Evolutionary conservation across 2,329 filamentous ascomycete species (phyloP).

Genomic region (Fusarium solani-melongenae): DNA sequence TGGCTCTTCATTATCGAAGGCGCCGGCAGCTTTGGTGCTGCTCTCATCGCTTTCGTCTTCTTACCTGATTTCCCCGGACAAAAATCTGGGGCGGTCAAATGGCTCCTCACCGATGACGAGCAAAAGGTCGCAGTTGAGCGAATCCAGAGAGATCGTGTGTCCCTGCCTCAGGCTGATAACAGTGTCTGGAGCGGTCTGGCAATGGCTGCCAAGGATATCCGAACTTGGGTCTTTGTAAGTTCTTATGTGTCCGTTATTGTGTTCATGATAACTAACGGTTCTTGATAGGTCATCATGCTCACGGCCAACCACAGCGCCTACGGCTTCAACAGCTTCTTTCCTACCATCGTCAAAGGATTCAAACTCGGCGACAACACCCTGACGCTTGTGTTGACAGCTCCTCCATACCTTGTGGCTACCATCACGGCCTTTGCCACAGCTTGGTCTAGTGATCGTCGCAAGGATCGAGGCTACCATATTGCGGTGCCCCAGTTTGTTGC

Average conservation of each 20-base stretch:
- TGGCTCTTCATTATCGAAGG: slow-evolving; percentile 67
- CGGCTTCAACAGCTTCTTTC: slow-evolving; percentile 42
- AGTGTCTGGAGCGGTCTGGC: slow-evolving; percentile 32
- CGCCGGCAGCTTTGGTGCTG: slow-evolving; percentile 44
- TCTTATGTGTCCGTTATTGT: background rate
- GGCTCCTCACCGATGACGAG: slow-evolving; percentile 18
- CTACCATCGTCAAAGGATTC: slow-evolving; percentile 36
- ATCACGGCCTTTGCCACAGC: slow-evolving; percentile 24
- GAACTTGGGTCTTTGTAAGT: slow-evolving; percentile 40
- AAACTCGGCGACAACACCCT: slow-evolving; percentile 28
- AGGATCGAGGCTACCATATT: slow-evolving; percentile 37
- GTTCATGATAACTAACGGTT: slow-evolving; percentile 2
- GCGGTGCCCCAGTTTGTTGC: background rate
- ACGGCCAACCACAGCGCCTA: slow-evolving; percentile 37
- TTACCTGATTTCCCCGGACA: slow-evolving; percentile 33
- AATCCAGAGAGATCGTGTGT: slow-evolving; percentile 37
- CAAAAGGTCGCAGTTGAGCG: slow-evolving; percentile 23
- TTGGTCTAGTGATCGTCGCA: slow-evolving; percentile 32
- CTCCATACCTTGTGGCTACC: slow-evolving; percentile 40
- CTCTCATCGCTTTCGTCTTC: slow-evolving; percentile 23
- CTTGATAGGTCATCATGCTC: slow-evolving; percentile 15
- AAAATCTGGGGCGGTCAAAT: slow-evolving; percentile 5
- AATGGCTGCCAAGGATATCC: slow-evolving; percentile 36
- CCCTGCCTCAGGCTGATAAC: slow-evolving; percentile 20
- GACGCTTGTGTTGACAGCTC: slow-evolving; percentile 38